Base-by-base conservation (phyloP, 345 rosid genomes). In the Sisymbrium altissimum region DNA sequence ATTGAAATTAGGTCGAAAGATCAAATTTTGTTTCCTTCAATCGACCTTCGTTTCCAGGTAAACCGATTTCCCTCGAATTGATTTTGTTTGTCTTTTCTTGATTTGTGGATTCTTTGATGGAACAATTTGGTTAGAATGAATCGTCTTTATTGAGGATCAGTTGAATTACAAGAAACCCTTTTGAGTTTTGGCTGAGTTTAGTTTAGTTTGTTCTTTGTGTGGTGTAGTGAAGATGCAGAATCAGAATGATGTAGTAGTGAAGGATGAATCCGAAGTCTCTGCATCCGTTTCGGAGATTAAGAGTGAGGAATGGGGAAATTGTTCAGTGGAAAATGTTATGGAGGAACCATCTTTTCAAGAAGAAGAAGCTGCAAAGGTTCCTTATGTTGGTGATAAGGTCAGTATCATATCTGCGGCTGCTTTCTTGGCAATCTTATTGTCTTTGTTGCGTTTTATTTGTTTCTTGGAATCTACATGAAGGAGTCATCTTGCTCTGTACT, bases 351-450 rank as follows among this genome's bases (percentile, higher is more conserved):
- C 84, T 52, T 84, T 89, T 67, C 79, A 70, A 58, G 81, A 84
- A 3, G 85, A 76, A 36, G 92, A 89, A 74, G 77, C 89, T 45
- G 79, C 87, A 33, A 89, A 91, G 72, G 59, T 85, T 63, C 89
- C 94, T 6, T 92, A 85, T 59, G 91, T 95, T 19, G 96, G 92
- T 46, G 94, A 95, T 64, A 95, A 92, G 97, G 97, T 75, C 73
- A 9, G 84, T 56, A 29, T 5, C 54, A 29, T 30, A 1, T 49
- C 30, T 49, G 55, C 23, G 9, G 9, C 48, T 49, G 54, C 9
- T 49, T 19, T 19, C 18, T 49, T 35, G 44, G 4, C n/a, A 18
- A 17, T 49, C 30, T 49, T 53, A 3, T 6, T 54, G 23, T 40
- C 9, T 43, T 21, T 7, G 21, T 52, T 50, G 48, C 53, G 25